Conservation (phyloP, 140 eudicot species). For the Erigeron philadelphicus region DNA sequence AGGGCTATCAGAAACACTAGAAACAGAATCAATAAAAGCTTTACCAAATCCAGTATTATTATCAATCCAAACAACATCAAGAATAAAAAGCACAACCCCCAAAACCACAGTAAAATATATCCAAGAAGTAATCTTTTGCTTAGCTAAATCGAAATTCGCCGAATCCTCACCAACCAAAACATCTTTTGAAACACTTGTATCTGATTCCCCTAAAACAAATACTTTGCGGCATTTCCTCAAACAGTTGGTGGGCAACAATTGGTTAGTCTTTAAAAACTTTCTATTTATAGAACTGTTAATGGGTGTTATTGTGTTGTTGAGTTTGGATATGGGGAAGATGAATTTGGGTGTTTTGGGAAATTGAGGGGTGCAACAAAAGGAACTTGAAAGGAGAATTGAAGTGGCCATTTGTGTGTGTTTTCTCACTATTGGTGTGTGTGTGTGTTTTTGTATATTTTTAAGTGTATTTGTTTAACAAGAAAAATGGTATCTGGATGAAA, state of each 20-base stretch:
- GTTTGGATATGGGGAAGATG: constrained; percentile 22
- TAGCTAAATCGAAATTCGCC: constrained; percentile 61
- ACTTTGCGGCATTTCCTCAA: constrained; percentile 37
- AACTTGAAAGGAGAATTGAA: constrained; percentile 44
- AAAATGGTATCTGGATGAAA: constrained; percentile 36
- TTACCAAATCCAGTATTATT: constrained; percentile 87
- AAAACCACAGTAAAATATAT: constrained; percentile 61
- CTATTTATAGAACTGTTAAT: constrained; percentile 4
- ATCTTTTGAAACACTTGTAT: constrained; percentile 37
- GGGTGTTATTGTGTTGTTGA: constrained; percentile 23
- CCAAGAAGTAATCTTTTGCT: constrained; percentile 87
- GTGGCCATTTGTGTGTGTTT: constrained; percentile 41
- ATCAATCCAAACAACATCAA: constrained; percentile 72
- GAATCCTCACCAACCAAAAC: constrained; percentile 83
- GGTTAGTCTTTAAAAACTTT: constrained; percentile 15
- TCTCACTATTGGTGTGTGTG: constrained; percentile 17
- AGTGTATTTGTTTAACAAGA: constrained; percentile 22
- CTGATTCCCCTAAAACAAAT: constrained; percentile 42
- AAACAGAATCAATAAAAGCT: constrained; percentile 58
- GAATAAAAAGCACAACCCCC: constrained; percentile 65
- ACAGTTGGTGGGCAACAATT: constrained; percentile 17
- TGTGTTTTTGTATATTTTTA: constrained; percentile 8
- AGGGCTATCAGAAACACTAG: constrained; percentile 58
- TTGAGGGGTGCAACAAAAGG: constrained; percentile 26
- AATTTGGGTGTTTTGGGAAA: constrained; percentile 10